phyloP scores from a whole-genome alignment of 805 yeast species.

The Ogataea nitratoaversa region DNA sequence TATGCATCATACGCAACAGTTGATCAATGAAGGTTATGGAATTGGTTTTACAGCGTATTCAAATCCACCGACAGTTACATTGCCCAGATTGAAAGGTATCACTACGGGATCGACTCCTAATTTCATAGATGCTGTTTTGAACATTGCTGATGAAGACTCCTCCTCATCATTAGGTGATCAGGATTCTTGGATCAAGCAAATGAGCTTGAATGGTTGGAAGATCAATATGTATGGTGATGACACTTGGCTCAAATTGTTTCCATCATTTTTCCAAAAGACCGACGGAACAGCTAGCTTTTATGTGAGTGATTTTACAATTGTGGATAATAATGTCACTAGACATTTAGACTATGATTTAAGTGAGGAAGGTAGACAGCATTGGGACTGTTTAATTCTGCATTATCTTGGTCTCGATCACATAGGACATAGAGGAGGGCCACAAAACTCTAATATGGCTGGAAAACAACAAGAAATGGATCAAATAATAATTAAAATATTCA shows the following conservation, averaged over 20 bases:
- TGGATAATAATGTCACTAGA: slow-evolving; percentile 83
- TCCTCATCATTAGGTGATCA: slow-evolving; percentile 61
- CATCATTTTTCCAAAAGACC: slow-evolving; percentile 52
- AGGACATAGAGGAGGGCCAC: slow-evolving; percentile 96
- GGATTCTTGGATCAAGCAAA: slow-evolving; percentile 85
- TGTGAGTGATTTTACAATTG: slow-evolving; percentile 92
- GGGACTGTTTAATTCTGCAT: slow-evolving; percentile 89
- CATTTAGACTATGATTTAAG: slow-evolving; percentile 64
- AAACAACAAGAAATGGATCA: slow-evolving; percentile 87
- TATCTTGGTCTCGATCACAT: slow-evolving; percentile 94
- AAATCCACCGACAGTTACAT: slow-evolving; percentile 94
- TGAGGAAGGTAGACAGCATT: slow-evolving; percentile 33
- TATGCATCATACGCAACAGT: slow-evolving; percentile 62
- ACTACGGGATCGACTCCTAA: slow-evolving; percentile 95
- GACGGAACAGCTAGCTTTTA: slow-evolving; percentile 95
- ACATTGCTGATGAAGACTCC: slow-evolving; percentile 87
- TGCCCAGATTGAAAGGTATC: slow-evolving; percentile 88
- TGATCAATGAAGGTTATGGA: slow-evolving; percentile 65
- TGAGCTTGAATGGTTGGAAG: slow-evolving; percentile 36
- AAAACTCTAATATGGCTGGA: slow-evolving; percentile 69
- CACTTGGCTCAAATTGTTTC: slow-evolving; percentile 93
- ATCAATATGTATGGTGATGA: slow-evolving; percentile 95
- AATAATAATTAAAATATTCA: slow-evolving; percentile 51
- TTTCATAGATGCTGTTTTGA: slow-evolving; percentile 89
- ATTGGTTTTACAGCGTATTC: slow-evolving; percentile 88